Base-by-base conservation (phyloP, 139 green algal genomes). In the Picochlorum sp. region DNA sequence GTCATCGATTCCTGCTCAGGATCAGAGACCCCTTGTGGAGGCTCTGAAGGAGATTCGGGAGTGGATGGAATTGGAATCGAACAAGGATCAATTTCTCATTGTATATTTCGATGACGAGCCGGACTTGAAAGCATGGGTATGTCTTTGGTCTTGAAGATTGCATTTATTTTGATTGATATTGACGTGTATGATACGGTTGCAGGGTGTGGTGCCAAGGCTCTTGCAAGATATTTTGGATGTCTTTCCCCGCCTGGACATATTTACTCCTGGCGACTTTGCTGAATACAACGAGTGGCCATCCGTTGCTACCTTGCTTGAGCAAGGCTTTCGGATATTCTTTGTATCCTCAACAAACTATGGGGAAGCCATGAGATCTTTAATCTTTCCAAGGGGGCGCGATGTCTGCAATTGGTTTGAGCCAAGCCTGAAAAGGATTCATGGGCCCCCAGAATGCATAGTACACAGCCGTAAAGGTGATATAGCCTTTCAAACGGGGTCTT, bases 81-180 rank as follows among this genome's bases (percentile, higher is more conserved):
- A 77, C 28, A 11, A 65, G 34, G 28, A 66, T 7, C 77, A 87
- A 57, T 77, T 87, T 16, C 11, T 89, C 24, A 61, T 86, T 37
- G 47, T 89, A 10, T 89, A 77, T 62, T 73, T 89, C 47, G 84
- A 89, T 55, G 68, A 89, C 52, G 75, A 90, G 60, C 31, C 45
- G 3, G 73, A 89, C 61, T 65, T 90, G 30, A 41, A 38, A 13
- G 16, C 31, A 6, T 89, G 83, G 84, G 47, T 54, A 54, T 68
- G 76, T 54, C 0, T 49, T 13, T 58, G 10, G 10, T 26, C 23
- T 58, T 56, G 4, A 30, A 30, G 4, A 30, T 30, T 30, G 28
- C 28, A 6, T 30, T 30, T 30, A 30, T 1, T 5, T 30, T 30
- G 3, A 30, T 30, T 30, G 28, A 30, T 30, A 7, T 30, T 30